These are phyloP conservation scores for Maudiozyma turicensis DNA, from an alignment of 805 yeast species.

Conservation along the genomic window DNA sequence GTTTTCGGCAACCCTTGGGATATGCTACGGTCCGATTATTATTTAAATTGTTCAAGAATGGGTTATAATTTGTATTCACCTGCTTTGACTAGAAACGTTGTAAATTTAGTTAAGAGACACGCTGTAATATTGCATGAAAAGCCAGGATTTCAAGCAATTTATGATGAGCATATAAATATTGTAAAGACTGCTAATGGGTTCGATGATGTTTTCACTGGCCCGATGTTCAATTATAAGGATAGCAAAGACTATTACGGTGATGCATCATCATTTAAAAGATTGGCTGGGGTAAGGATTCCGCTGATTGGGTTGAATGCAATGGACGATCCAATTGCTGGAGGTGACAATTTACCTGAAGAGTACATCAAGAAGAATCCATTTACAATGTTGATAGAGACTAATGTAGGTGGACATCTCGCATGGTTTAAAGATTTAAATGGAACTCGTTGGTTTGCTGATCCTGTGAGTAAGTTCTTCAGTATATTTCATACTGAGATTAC, in stretches of 20 bases:
- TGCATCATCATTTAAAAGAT: slow-evolving; percentile 48
- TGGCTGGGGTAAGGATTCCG: slow-evolving; percentile 51
- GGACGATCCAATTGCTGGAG: slow-evolving; percentile 70
- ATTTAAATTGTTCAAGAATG: slow-evolving; percentile 33
- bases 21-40: slow-evolving; percentile 39
- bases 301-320: slow-evolving; percentile 49
- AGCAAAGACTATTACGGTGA: slow-evolving; percentile 56
- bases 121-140: slow-evolving; percentile 30
- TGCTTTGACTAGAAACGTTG: slow-evolving; percentile 40
- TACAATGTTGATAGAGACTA: slow-evolving; percentile 46
- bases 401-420: slow-evolving; percentile 77
- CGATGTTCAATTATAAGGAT: slow-evolving; percentile 53
- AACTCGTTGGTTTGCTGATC: slow-evolving; percentile 56
- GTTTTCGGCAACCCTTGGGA: slow-evolving; percentile 72
- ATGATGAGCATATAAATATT: slow-evolving; percentile 18
- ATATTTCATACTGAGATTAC: slow-evolving; percentile 28
- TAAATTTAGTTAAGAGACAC: slow-evolving; percentile 36
- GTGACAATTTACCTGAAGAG: slow-evolving; percentile 37
- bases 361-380: slow-evolving; percentile 52
- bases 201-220: slow-evolving; percentile 57
- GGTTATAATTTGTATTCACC: slow-evolving; percentile 42
- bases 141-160: slow-evolving; percentile 9
- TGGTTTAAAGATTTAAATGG: slow-evolving; percentile 51
- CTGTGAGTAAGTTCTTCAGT: slow-evolving; percentile 36
- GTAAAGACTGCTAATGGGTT: slow-evolving; percentile 40